These are phyloP conservation scores for Suillus occidentalis DNA, from an alignment of 768 basidiomycete genomes.

Conservation along the genomic window DNA sequence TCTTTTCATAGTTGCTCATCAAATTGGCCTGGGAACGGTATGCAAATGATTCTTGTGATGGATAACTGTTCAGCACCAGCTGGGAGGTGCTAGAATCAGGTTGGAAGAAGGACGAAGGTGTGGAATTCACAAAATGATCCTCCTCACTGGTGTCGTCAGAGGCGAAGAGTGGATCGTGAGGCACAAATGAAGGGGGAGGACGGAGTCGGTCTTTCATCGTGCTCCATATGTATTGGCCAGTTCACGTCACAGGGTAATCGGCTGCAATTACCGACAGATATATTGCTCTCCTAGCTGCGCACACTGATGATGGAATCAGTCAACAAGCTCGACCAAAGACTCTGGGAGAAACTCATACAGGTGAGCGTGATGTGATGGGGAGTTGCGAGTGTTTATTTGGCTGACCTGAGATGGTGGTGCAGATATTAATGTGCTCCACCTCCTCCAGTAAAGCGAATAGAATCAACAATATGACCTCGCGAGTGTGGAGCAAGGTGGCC, in stretches of 20 bases:
- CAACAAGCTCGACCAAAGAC: not conserved
- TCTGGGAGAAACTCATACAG: not conserved
- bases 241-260: slow-evolving; percentile 9
- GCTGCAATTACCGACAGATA: slow-evolving; percentile 7
- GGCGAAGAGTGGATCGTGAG: slow-evolving; percentile 14
- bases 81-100: slow-evolving; percentile 36
- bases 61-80: slow-evolving; percentile 22
- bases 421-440: not conserved
- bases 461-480: not conserved
- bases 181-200: slow-evolving; percentile 14
- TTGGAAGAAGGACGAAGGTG: slow-evolving; percentile 41
- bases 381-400: not conserved
- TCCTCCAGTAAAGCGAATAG: not conserved
- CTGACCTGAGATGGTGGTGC: not conserved
- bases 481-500: not conserved
- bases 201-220: slow-evolving; percentile 17
- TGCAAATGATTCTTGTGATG: slow-evolving; percentile 22
- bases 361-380: not conserved
- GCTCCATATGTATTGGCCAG: not conserved
- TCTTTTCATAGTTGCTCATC: slow-evolving; percentile 19
- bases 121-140: slow-evolving; percentile 11
- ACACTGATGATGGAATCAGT: not conserved
- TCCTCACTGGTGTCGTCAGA: slow-evolving; percentile 19
- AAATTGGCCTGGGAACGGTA: slow-evolving; percentile 24
- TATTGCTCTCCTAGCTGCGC: not conserved